Conservation (phyloP, 164 flowering plant species). For the Warburgia ugandensis region DNA sequence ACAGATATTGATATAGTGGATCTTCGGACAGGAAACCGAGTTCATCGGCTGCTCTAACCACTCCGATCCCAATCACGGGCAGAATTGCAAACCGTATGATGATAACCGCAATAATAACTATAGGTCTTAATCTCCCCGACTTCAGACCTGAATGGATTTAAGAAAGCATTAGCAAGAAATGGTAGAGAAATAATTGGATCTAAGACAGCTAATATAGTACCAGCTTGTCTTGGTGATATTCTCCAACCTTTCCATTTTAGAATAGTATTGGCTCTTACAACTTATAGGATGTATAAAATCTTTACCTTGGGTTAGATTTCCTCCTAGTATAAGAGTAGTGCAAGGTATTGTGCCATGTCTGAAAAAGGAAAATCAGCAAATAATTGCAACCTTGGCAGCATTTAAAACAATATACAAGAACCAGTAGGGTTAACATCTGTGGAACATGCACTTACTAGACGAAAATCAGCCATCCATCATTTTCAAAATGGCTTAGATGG, state of each 20-base stretch:
- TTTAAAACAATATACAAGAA: no score
- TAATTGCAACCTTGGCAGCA: neutral
- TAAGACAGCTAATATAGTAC: neutral
- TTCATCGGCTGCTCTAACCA: slow-evolving; percentile 44
- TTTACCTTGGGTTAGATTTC: slow-evolving; percentile 81
- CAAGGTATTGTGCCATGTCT: slow-evolving; percentile 91
- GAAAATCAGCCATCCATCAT: no score
- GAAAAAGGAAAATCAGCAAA: slow-evolving; percentile 6
- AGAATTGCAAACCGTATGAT: slow-evolving; percentile 47
- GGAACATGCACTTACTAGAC: no score
- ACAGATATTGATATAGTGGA: slow-evolving; percentile 60
- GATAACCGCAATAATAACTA: slow-evolving; percentile 38
- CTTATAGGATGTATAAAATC: neutral
- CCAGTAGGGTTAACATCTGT: no score
- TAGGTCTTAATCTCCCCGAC: slow-evolving; percentile 29
- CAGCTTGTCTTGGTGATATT: neutral
- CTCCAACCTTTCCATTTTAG: no score
- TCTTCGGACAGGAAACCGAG: slow-evolving; percentile 62
- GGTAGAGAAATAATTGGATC: no score
- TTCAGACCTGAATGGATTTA: slow-evolving; percentile 36
- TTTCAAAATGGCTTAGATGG: no score
- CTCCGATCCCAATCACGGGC: slow-evolving; percentile 52
- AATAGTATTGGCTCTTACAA: neutral
- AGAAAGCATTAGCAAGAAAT: no score
- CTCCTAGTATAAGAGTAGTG: slow-evolving; percentile 86